Evolutionary conservation across 129 eudicot species (phyloP).

Genomic region (Tagetes patula): DNA sequence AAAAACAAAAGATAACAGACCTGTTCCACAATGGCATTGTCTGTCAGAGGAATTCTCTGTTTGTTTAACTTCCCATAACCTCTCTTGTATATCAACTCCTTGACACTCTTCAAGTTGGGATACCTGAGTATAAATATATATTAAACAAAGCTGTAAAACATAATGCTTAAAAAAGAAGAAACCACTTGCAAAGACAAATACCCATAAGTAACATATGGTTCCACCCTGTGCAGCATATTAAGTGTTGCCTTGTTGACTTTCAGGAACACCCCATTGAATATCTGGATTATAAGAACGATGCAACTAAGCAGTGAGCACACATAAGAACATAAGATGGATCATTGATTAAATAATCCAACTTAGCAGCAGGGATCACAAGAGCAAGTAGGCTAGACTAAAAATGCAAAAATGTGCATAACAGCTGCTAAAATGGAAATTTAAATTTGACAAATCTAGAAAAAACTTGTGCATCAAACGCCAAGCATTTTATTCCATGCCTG

Average conservation of each 20-base stretch:
- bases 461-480: neutral
- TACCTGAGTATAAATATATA: constrained; percentile 34
- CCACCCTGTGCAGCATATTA: constrained; percentile 87
- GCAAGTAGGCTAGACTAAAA: neutral
- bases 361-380: neutral
- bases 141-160: neutral
- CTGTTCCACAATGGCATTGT: constrained; percentile 68
- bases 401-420: neutral
- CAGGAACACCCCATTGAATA: constrained; percentile 74
- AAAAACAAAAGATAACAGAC: constrained; percentile 21
- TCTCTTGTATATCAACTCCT: constrained; percentile 74
- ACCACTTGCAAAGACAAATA: constrained; percentile 13
- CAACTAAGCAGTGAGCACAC: neutral
- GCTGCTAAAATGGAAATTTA: no score
- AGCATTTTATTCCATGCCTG: neutral
- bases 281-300: constrained; percentile 33
- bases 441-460: no score
- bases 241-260: constrained; percentile 87
- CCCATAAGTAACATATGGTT: constrained; percentile 91
- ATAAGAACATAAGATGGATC: neutral
- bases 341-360: neutral
- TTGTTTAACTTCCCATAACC: constrained; percentile 77
- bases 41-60: constrained; percentile 75
- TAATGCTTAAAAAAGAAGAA: neutral
- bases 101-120: constrained; percentile 77